A percentile compares a stretch with the other conserved stretches of the same genome.
Conservation (phyloP, 176 grass and related monocot species). For the Stipa capillata region DNA sequence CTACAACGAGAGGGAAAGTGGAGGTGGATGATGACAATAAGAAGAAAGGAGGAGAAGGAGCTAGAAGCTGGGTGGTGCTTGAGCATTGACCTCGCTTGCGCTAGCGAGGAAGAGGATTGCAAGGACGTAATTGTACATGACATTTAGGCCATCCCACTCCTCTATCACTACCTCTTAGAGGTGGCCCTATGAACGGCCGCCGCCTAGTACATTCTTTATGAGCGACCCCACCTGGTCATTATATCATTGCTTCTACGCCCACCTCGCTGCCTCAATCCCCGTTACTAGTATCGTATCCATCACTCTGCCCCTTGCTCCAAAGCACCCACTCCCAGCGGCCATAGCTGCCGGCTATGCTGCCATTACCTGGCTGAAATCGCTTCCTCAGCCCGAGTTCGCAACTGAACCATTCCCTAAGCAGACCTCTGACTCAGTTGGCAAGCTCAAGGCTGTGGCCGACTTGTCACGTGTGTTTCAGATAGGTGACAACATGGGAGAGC, state of each 20-base stretch:
- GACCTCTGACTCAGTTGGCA: too few relatives aligned
- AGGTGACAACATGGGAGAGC: too few relatives aligned
- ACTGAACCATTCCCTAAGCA: too few relatives aligned
- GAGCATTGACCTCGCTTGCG: too few relatives aligned
- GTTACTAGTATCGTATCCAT: background rate
- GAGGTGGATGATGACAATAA: too few relatives aligned
- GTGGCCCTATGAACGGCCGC: background rate
- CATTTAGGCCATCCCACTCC: background rate
- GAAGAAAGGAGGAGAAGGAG: too few relatives aligned
- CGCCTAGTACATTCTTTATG: background rate
- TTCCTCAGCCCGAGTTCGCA: too few relatives aligned
- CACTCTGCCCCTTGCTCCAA: background rate
- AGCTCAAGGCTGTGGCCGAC: too few relatives aligned
- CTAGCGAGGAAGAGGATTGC: too few relatives aligned
- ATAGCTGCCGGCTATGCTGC: background rate
- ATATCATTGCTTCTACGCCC: background rate
- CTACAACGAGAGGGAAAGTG: too few relatives aligned
- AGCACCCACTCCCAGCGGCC: background rate
- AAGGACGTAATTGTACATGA: background rate
- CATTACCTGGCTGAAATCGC: background rate
- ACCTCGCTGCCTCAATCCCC: background rate
- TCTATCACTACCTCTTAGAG: background rate
- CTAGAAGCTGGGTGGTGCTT: too few relatives aligned
- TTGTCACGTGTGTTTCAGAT: too few relatives aligned
- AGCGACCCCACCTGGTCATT: background rate